Conservation (phyloP, 1,284 basidiomycete species). For the Lentinula novae-zelandiae region DNA sequence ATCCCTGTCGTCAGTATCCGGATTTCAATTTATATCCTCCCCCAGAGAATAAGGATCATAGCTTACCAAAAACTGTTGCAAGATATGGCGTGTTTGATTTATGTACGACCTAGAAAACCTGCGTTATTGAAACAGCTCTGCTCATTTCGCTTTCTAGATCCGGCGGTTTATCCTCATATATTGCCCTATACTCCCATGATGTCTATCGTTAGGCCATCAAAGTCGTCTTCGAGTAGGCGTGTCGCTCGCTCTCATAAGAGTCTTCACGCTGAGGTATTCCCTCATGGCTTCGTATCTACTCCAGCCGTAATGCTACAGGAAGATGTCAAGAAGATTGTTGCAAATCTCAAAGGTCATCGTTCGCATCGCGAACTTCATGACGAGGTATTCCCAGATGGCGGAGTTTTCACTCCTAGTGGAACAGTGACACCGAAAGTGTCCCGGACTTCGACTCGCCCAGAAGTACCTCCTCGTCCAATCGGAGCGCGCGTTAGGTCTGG, state of each 20-base stretch:
- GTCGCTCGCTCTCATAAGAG: conserved; percentile 19
- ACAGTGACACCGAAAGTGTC: neutral
- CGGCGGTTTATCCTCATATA: conserved; percentile 36
- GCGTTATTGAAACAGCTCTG: neutral
- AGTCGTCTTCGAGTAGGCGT: neutral
- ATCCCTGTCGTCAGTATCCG: conserved; percentile 15
- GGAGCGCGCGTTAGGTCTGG: conserved; percentile 8
- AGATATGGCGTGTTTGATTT: conserved; percentile 29
- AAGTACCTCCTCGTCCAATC: conserved; percentile 9
- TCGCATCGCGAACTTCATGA: conserved; percentile 5
- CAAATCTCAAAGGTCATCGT: neutral
- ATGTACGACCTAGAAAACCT: conserved; percentile 23
- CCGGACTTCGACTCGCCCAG: neutral
- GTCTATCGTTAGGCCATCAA: neutral
- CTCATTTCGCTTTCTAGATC: conserved; percentile 20
- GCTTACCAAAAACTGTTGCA: conserved; percentile 4
- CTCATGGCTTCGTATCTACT: conserved; percentile 24
- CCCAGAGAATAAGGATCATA: neutral
- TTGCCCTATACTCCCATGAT: conserved; percentile 31
- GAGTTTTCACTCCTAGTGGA: conserved; percentile 10
- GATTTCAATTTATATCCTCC: conserved; percentile 13
- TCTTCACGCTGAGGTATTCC: conserved; percentile 31
- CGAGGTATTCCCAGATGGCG: conserved; percentile 1
- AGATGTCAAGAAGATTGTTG: neutral
- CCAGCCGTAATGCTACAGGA: conserved; percentile 23